These are phyloP conservation scores for Crithidia mellificae DNA, from an alignment of 208 protist species.

Conservation along the genomic window DNA sequence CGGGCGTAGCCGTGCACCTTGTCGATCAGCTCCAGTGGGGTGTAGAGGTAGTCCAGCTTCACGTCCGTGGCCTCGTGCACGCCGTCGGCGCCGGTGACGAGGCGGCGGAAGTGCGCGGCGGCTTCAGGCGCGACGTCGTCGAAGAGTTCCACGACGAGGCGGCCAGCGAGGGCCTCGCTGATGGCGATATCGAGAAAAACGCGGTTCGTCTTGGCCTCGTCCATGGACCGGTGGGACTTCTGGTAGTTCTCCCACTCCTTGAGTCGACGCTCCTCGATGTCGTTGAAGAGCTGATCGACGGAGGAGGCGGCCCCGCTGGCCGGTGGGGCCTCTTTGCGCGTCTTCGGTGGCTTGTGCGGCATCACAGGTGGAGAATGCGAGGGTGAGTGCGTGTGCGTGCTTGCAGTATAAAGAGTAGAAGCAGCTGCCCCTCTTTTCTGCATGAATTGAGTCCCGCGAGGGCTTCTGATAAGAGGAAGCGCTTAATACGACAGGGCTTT, in stretches of 20 bases:
- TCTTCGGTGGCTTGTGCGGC: slow-evolving; percentile 23
- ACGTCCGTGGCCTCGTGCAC: slow-evolving; percentile 52
- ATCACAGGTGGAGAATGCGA: neutral
- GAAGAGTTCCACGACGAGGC: slow-evolving; percentile 92
- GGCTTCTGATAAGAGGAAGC: too few relatives aligned
- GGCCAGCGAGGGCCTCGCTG: slow-evolving; percentile 61
- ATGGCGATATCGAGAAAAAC: slow-evolving; percentile 88
- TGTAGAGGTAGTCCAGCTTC: slow-evolving; percentile 82
- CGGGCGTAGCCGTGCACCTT: slow-evolving; percentile 35
- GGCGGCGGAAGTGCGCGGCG: slow-evolving; percentile 84
- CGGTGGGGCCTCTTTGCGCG: slow-evolving; percentile 16
- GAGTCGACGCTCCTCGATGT: slow-evolving; percentile 79
- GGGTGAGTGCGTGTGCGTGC: too few relatives aligned
- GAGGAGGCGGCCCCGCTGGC: slow-evolving; percentile 11
- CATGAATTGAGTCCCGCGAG: too few relatives aligned
- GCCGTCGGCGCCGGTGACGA: slow-evolving; percentile 79
- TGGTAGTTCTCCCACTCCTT: slow-evolving; percentile 92
- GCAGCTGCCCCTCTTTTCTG: too few relatives aligned
- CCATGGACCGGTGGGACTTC: slow-evolving; percentile 67
- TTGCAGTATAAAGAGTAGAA: too few relatives aligned
- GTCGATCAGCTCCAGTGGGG: slow-evolving; percentile 60
- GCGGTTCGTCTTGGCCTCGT: slow-evolving; percentile 66
- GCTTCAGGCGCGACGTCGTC: slow-evolving; percentile 83
- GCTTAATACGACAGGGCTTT: too few relatives aligned
- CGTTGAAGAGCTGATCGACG: slow-evolving; percentile 47